phyloP scores from a whole-genome alignment of 2,329 filamentous ascomycete genomes.

The Talaromyces sp. region DNA sequence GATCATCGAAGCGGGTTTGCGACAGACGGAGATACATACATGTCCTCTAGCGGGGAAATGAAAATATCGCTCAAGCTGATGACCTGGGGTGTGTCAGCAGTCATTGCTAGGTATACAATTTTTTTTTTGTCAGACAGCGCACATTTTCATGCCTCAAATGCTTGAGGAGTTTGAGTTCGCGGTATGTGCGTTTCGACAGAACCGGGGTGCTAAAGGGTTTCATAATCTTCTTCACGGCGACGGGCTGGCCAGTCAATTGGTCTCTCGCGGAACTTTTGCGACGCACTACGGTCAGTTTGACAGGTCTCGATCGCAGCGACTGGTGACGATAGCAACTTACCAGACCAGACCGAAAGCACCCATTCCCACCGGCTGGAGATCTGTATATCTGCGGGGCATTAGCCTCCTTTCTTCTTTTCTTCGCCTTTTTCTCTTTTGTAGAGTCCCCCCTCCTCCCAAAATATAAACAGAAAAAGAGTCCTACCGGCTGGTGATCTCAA shows the following conservation, averaged over 20 bases:
- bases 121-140: slow-evolving; percentile 22
- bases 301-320: not conserved
- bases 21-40: slow-evolving; percentile 56
- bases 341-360: slow-evolving; percentile 97
- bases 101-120: not conserved
- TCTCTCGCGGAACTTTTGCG: slow-evolving; percentile 81
- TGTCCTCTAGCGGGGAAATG: slow-evolving; percentile 97
- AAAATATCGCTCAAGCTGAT: slow-evolving; percentile 99
- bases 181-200: slow-evolving; percentile 93
- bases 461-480: slow-evolving; percentile 5
- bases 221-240: slow-evolving; percentile 99
- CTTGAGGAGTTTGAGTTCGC: slow-evolving; percentile 95
- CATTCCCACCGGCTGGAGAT: slow-evolving; percentile 98
- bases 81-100: slow-evolving; percentile 53
- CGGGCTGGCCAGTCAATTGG: slow-evolving; percentile 92
- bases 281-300: slow-evolving; percentile 14
- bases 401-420: slow-evolving; percentile 20
- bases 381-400: slow-evolving; percentile 67
- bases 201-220: slow-evolving; percentile 99
- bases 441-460: not conserved
- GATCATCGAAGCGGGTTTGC: not conserved
- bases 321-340: slow-evolving; percentile 48
- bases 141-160: slow-evolving; percentile 96
- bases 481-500: slow-evolving; percentile 98
- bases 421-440: not conserved